Evolutionary conservation across 1,284 basidiomycete genomes (phyloP).

Genomic region (Marasmius sp.): DNA sequence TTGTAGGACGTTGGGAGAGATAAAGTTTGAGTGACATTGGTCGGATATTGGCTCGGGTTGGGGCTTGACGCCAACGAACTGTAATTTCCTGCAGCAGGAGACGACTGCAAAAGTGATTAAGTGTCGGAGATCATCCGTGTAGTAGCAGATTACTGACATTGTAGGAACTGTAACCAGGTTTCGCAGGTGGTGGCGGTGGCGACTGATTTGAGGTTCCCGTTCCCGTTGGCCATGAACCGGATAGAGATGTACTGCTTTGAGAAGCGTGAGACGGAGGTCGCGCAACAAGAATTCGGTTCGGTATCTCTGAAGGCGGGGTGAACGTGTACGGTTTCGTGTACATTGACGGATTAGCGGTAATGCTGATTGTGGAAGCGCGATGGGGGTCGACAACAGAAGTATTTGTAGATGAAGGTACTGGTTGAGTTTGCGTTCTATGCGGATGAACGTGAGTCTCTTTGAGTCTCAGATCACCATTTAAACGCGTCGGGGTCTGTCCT

Average conservation of each 20-base stretch:
- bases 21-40: neutral
- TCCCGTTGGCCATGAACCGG: neutral
- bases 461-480: neutral
- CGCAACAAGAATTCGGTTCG: constrained; percentile 5
- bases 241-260: neutral
- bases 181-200: neutral
- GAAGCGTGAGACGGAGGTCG: constrained; percentile 1
- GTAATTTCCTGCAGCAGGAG: neutral
- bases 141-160: neutral
- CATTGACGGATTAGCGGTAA: neutral
- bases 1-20: neutral
- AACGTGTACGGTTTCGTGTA: constrained; percentile 1
- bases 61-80: neutral
- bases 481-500: neutral
- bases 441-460: neutral
- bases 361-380: neutral
- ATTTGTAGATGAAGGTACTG: neutral
- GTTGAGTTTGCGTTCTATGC: neutral
- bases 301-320: constrained; percentile 2
- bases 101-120: neutral
- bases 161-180: neutral
- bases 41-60: neutral
- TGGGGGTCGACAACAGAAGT: neutral
- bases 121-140: neutral
- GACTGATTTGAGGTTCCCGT: neutral